Base-by-base conservation (phyloP, 2,329 filamentous ascomycete genomes). In the Cercospora sesami region DNA sequence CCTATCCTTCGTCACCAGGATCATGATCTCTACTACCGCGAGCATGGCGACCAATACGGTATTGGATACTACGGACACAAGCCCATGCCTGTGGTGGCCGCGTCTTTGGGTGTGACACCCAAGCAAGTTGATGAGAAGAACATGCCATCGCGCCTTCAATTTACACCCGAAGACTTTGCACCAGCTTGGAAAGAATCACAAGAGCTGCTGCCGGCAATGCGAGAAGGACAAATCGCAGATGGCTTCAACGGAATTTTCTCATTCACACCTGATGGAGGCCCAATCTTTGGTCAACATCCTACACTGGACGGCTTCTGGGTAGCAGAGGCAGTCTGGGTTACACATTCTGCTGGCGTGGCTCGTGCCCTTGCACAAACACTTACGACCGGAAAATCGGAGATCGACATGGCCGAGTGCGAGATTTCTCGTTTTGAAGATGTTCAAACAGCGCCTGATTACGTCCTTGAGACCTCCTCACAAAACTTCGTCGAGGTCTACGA, bases 161-260 rank as follows among this genome's bases (percentile, higher is more conserved):
- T 90, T 63, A 90, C 88, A 0, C 76, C 80, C 0, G 80, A 88
- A 31, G 87, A 90, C 73, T 90, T 90, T 66, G 83, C 81, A 2
- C 85, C 86, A 0, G 88, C 86, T 0, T 90, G 87, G 87, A 79
- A 85, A 67, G 79, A 86, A 12, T 84, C 85, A 0, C 80, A 85
- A 69, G 81, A 85, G 31, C 77, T 90, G 0, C 75, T 90, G 1
- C 87, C 88, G 0, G 79, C 79, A 0, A 78, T 90, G 4, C 76
- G 78, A 3, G 79, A 86, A 4, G 83, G 79, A 14, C 77, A 86
- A 66, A 83, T 90, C 6, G 84, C 80, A 0, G 84, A 88, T 48
- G 88, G 87, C 0, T 90, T 90, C 81, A 90, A 90, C 72, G 87
- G 87, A 2, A 83, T 90, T 72, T 87, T 90, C 76, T 90, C 87